Conservation (phyloP, 805 yeast genomes). For the Metschnikowia gelsemii region DNA sequence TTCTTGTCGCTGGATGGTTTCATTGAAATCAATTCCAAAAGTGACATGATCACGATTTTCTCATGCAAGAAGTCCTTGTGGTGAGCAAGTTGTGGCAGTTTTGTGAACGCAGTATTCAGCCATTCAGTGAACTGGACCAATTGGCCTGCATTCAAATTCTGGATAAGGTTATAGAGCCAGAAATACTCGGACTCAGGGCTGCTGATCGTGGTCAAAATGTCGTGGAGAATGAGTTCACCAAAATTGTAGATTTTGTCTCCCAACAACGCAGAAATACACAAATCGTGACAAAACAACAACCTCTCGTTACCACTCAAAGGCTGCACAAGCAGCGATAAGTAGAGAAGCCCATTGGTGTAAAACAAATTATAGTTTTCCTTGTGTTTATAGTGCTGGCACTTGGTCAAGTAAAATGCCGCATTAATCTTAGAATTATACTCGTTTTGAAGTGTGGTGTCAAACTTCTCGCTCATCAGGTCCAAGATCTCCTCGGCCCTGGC, state of each 20-base stretch:
- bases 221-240: slow-evolving; percentile 92
- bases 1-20: slow-evolving; percentile 73
- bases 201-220: slow-evolving; percentile 57
- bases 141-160: slow-evolving; percentile 76
- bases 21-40: slow-evolving; percentile 80
- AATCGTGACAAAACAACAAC: slow-evolving; percentile 61
- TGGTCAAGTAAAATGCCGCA: slow-evolving; percentile 80
- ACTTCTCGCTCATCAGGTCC: slow-evolving; percentile 55
- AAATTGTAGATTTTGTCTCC: slow-evolving; percentile 94
- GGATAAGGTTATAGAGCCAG: slow-evolving; percentile 73
- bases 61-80: slow-evolving; percentile 73
- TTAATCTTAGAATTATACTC: slow-evolving; percentile 54
- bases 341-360: slow-evolving; percentile 79
- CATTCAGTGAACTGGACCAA: slow-evolving; percentile 60
- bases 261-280: slow-evolving; percentile 80
- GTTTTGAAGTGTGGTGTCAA: slow-evolving; percentile 45
- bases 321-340: slow-evolving; percentile 66
- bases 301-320: slow-evolving; percentile 39
- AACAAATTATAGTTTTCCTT: slow-evolving; percentile 77
- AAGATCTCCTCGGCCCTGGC: slow-evolving; percentile 65
- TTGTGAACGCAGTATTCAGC: slow-evolving; percentile 36
- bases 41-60: slow-evolving; percentile 88
- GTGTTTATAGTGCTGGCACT: slow-evolving; percentile 70
- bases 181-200: slow-evolving; percentile 45
- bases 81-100: slow-evolving; percentile 55